These are phyloP conservation scores for Micromonas commoda DNA, from an alignment of 139 green algal species.

Conservation along the genomic window DNA sequence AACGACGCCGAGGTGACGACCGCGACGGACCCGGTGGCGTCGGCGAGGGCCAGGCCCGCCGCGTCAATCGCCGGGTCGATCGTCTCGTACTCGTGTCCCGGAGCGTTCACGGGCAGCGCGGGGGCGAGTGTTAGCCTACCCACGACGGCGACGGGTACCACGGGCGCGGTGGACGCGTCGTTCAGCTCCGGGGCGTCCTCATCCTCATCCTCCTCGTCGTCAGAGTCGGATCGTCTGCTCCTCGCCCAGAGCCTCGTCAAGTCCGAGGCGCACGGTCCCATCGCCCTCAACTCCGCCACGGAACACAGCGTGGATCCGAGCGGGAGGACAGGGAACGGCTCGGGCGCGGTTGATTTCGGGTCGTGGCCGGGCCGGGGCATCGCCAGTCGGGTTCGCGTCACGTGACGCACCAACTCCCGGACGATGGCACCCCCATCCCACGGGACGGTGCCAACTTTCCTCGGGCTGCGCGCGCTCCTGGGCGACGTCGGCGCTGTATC, in stretches of 20 bases:
- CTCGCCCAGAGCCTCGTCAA: neutral
- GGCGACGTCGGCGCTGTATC: too few relatives aligned
- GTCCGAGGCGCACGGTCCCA: neutral
- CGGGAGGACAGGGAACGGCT: neutral
- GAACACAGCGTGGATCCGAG: neutral
- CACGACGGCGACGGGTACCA: neutral
- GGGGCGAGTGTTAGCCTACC: neutral
- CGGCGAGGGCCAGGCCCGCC: neutral
- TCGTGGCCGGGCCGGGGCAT: too few relatives aligned
- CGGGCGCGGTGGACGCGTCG: neutral
- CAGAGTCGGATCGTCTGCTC: neutral
- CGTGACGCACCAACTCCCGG: too few relatives aligned
- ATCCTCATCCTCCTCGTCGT: neutral
- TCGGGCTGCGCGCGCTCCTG: too few relatives aligned
- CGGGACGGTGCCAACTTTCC: too few relatives aligned
- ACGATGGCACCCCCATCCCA: too few relatives aligned
- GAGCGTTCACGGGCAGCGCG: neutral
- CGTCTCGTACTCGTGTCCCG: neutral
- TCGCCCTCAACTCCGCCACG: neutral
- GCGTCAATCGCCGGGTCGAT: too few relatives aligned
- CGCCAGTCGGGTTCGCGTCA: too few relatives aligned
- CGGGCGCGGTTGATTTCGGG: neutral
- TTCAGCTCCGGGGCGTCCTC: neutral
- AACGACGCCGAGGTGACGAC: neutral
- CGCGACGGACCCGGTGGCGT: neutral